Evolutionary conservation across 139 green algal genomes (phyloP), one percentile per base, ranked within the genome.

Genomic region (Chlamydomonas urium): DNA sequence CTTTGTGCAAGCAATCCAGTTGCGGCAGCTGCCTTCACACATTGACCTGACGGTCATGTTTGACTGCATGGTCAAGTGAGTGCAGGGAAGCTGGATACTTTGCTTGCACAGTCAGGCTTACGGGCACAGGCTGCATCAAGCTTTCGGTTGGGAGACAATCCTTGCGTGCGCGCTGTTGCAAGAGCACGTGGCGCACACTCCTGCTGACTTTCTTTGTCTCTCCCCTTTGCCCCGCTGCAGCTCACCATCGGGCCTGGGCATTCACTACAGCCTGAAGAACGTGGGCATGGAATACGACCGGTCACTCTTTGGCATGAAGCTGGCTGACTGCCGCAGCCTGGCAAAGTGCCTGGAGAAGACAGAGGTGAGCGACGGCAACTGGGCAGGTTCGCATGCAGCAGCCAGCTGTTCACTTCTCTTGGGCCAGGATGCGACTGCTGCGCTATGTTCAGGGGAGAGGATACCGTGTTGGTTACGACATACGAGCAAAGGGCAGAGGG

Each of bases 281-380:
- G 83, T 93, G 58, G 87, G 87, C n/a, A 94, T 94, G 87, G 84
- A 95, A 68, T 95, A 92, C 71, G 87, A 93, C 70, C 75, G 83
- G 24, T 81, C 79, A 6, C 79, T 93, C 10, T 93, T 94, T 66
- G 90, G 90, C 58, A 93, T 93, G 81, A 90, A 90, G 81, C 82
- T 94, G 47, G 71, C 72, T 0, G 89, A 94, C 77, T 93, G 89
- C 80, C 78, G 86, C 29, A 60, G 31, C 4, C 74, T 91, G 17
- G 86, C 86, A 28, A 85, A 81, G 57, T 75, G 72, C 29, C 71
- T 88, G 38, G 74, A 84, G 76, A 73, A 79, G 28, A 80, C 74
- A 33, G 77, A 87, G 38, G 65, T 59, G 1, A n/a, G 42, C 24
- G 33, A 57, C 26, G 26, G n/a, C n/a, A n/a, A n/a, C n/a, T n/a